Base-by-base conservation (phyloP, 2,329 filamentous ascomycete species). In the Stachybotrys elegans region DNA sequence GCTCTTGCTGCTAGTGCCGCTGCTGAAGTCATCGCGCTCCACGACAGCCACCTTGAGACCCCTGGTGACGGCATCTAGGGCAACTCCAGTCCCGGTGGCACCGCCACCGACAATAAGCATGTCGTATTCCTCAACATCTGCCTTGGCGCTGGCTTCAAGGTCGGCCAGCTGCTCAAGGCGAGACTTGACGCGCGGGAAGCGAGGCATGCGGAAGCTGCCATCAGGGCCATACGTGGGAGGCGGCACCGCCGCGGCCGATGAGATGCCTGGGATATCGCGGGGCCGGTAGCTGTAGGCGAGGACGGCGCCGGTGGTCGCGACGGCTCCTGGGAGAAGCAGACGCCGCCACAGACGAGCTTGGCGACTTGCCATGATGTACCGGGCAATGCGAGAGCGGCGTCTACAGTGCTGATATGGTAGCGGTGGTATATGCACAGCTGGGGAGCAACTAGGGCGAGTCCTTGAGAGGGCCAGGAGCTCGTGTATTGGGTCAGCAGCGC, bases 1-100 rank as follows among this genome's bases (percentile, higher is more conserved):
- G 60, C 81, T 86, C 69, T 87, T 88, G 58, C 79, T 84, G 62
- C 83, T 86, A 12, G 84, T 88, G 34, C 84, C 84, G 52, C 79
- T 81, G 55, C 78, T 81, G 61, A 88, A 88, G 61, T 88, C 84
- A 58, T 88, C 84, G 43, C 83, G 72, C 62, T 88, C 84, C 14
- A 88, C 77, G 35, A 86, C 63, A 34, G 84, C 84, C 42, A 88
- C 84, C 61, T 81, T 85, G 52, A 88, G 68, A 13, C 84, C 84
- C 62, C 84, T 70, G 4, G 83, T 86, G 9, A 77, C 83, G 39
- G 84, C 84, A 69, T 88, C 84, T 22, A 88, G 72, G 19, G 84
- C 84, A 51, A 88, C 81, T 45, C 84, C 84, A 25, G 81, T 73
- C 19, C 84, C 84, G 2, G 84, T 88, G 5, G 84, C 84, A 40